Conservation (phyloP, 352 stramenopile species). For the Phytopythium mirpurense region DNA sequence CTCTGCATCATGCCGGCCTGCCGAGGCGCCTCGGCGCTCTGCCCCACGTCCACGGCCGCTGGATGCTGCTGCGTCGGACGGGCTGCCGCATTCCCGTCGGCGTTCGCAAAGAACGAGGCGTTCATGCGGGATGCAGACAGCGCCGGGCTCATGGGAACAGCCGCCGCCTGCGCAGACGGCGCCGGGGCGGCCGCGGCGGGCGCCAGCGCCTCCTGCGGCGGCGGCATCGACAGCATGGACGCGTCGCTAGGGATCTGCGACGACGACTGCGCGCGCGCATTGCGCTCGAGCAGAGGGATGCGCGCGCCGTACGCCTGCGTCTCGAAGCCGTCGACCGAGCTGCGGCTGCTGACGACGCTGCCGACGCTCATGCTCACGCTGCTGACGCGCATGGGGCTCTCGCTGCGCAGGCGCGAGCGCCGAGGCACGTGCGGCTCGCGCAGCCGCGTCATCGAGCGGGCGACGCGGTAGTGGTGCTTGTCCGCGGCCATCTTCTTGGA, state of each 20-base stretch:
- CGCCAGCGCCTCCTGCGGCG: slow-evolving; percentile 1
- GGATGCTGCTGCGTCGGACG: slow-evolving; percentile 2
- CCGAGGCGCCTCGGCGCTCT: neutral
- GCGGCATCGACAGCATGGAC: slow-evolving; percentile 3
- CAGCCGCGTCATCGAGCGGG: slow-evolving; percentile 34
- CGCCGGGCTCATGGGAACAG: neutral
- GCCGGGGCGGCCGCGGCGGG: neutral
- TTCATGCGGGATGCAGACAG: slow-evolving; percentile 1
- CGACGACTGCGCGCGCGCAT: neutral
- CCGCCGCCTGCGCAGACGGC: slow-evolving; percentile 1
- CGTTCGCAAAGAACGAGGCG: neutral
- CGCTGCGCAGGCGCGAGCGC: slow-evolving; percentile 35
- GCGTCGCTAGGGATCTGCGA: slow-evolving; percentile 4
- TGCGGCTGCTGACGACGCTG: slow-evolving; percentile 14
- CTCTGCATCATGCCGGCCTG: slow-evolving; percentile 24
- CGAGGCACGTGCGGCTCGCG: slow-evolving; percentile 17
- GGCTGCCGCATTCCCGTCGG: neutral
- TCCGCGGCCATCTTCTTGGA: slow-evolving; percentile 17
- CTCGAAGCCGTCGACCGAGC: slow-evolving; percentile 1
- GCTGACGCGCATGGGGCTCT: slow-evolving; percentile 33
- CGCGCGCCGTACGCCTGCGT: slow-evolving; percentile 3
- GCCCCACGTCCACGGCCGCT: neutral
- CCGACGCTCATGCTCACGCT: slow-evolving; percentile 7
- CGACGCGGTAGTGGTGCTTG: slow-evolving; percentile 17
- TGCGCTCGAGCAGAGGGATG: slow-evolving; percentile 6